Base-by-base conservation (phyloP, 176 grass and related monocot species). In the Oryza punctata region DNA sequence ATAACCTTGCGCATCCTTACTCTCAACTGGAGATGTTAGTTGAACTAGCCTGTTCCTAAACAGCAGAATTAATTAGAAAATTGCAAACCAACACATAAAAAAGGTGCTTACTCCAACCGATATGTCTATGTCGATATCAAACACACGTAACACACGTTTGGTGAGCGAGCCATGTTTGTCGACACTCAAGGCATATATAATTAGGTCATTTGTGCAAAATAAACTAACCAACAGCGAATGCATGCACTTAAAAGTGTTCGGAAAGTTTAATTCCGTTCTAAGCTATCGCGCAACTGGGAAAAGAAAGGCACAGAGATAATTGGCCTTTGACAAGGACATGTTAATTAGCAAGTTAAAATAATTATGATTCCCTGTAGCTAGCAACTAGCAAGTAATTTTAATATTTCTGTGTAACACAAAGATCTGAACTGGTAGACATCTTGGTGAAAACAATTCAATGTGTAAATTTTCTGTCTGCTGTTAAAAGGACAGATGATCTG, bases 271-370 rank as follows among this genome's bases (percentile, higher is more conserved):
- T 52, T 52, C 1, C 16, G 44, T 81, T 46, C 45, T 75, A 87
- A 87, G 85, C 78, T 40, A 87, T 33, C 85, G 52, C 44, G 70
- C 60, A 5, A 81, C 25, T 75, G 73, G 70, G 63, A 68, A 81
- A 87, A 75, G 44, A 67, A 35, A 35, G 33, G 73, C 49, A 19
- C 3, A 19, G 15, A 23, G 33, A 33, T 70, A 30, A 52, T 52
- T 52, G 3, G 72, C 66, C 25, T 59, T 47, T 45, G 85, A 87
- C 45, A 38, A 81, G 63, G 85, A 87, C 85, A 81, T 30, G 37
- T 35, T 35, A 35, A 35, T 29, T 87, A 87, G 33, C 78, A 28
- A 81, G 11, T 19, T 49, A 44, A 44, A 67, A 74, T 21, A 80
- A 27, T 66, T 44, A 44, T 44, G 41, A 44, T 44, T 44, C 5